Percentiles rank a stretch among this genome's conserved stretches.
phyloP scores from a whole-genome alignment of 306 rosid genomes.

The Pueraria montana region DNA sequence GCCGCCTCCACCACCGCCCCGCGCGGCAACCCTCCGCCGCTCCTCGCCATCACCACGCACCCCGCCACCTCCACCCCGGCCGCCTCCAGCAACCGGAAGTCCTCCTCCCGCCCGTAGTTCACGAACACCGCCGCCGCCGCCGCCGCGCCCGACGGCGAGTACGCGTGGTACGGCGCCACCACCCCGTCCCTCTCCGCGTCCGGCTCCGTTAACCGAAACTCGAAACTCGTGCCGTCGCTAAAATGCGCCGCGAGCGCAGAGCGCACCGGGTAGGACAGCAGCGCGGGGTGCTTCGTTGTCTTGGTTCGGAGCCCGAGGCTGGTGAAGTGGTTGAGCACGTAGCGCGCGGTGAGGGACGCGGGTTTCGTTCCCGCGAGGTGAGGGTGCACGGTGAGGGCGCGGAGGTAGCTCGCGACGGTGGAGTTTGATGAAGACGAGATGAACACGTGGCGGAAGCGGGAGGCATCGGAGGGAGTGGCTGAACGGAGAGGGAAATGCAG shows the following conservation, averaged over 20 bases:
- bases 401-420: constrained; percentile 67
- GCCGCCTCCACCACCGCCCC: constrained; percentile 62
- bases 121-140: constrained; percentile 61
- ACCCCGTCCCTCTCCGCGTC: constrained; percentile 41
- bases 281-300: constrained; percentile 48
- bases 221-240: constrained; percentile 46
- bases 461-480: constrained; percentile 17
- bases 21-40: constrained; percentile 55
- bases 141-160: constrained; percentile 76
- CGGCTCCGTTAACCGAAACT: constrained; percentile 50
- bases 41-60: constrained; percentile 62
- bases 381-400: constrained; percentile 67
- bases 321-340: constrained; percentile 58
- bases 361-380: constrained; percentile 78
- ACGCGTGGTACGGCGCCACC: constrained; percentile 74
- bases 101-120: constrained; percentile 68
- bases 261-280: constrained; percentile 70
- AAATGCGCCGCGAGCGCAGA: constrained; percentile 65
- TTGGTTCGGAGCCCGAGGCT: constrained; percentile 54
- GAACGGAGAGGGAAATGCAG: constrained; percentile 49
- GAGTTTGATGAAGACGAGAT: constrained; percentile 63
- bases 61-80: constrained; percentile 65
- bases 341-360: constrained; percentile 47
- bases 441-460: constrained; percentile 55
- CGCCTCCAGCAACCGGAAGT: constrained; percentile 47